Conservation (phyloP, 129 eudicot species). For the Artemisia annua region DNA sequence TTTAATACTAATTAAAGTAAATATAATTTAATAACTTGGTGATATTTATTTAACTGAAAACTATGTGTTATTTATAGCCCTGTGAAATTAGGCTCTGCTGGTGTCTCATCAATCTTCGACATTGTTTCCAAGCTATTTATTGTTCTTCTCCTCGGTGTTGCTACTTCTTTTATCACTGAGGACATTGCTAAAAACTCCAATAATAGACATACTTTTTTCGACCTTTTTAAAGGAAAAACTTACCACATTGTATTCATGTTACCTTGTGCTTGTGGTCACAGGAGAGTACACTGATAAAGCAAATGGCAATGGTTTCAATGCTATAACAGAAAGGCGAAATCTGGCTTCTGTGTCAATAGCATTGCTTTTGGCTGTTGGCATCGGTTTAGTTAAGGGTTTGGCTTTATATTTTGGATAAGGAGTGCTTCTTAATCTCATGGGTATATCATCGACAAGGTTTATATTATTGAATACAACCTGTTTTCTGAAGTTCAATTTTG, state of each 20-base stretch:
- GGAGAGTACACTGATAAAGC: slow-evolving; percentile 6
- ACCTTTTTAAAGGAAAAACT: not conserved
- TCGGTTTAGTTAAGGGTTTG: slow-evolving; percentile 42
- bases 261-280: slow-evolving; percentile 22
- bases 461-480: slow-evolving; percentile 24
- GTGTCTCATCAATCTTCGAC: slow-evolving; percentile 60
- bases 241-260: slow-evolving; percentile 21
- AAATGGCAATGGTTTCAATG: not conserved
- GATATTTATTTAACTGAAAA: no score
- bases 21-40: no score
- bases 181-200: slow-evolving; percentile 68
- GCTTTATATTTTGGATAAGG: slow-evolving; percentile 90
- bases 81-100: no score
- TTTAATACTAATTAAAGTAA: no score
- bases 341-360: slow-evolving; percentile 91
- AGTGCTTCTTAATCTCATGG: slow-evolving; percentile 80
- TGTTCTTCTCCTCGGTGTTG: slow-evolving; percentile 89
- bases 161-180: slow-evolving; percentile 97
- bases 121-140: slow-evolving; percentile 82
- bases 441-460: slow-evolving; percentile 26
- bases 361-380: slow-evolving; percentile 68
- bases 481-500: not conserved
- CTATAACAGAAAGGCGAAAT: slow-evolving; percentile 49
- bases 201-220: slow-evolving; percentile 14
- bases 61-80: no score